Percentiles rank a stretch among this genome's conserved stretches.
Conservation (phyloP, 441 rosid species). For the Adansonia gregorii region DNA sequence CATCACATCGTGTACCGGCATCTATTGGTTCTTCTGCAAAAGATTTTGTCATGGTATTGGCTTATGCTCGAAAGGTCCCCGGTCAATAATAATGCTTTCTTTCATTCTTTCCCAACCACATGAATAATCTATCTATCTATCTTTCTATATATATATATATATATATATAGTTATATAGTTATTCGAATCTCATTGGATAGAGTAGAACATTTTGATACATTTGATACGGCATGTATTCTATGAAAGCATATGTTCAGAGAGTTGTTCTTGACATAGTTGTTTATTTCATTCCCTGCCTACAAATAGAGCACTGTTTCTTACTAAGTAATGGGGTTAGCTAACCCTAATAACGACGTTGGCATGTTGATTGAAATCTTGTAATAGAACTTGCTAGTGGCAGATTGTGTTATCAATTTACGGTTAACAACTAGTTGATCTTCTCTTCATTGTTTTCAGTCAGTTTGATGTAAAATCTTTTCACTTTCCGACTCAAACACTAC, state of each 20-base stretch:
- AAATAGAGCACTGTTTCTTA: too few relatives aligned
- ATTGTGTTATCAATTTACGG: background rate
- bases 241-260: background rate
- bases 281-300: too few relatives aligned
- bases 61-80: constrained; percentile 63
- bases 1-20: constrained; percentile 57
- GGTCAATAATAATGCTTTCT: constrained; percentile 26
- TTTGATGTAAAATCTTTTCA: background rate
- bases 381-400: background rate
- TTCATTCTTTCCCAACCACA: constrained; percentile 14
- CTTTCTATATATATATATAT: background rate
- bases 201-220: background rate
- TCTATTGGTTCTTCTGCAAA: constrained; percentile 78
- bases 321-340: too few relatives aligned
- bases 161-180: background rate
- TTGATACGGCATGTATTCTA: background rate
- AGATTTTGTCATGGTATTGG: constrained; percentile 86
- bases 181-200: background rate
- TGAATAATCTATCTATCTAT: constrained; percentile 8
- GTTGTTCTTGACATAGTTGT: background rate
- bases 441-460: background rate
- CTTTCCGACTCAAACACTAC: background rate
- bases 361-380: background rate
- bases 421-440: too few relatives aligned
- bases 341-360: too few relatives aligned